Evolutionary conservation across 345 rosid genomes (phyloP).

Genomic region (Garcia nutans): DNA sequence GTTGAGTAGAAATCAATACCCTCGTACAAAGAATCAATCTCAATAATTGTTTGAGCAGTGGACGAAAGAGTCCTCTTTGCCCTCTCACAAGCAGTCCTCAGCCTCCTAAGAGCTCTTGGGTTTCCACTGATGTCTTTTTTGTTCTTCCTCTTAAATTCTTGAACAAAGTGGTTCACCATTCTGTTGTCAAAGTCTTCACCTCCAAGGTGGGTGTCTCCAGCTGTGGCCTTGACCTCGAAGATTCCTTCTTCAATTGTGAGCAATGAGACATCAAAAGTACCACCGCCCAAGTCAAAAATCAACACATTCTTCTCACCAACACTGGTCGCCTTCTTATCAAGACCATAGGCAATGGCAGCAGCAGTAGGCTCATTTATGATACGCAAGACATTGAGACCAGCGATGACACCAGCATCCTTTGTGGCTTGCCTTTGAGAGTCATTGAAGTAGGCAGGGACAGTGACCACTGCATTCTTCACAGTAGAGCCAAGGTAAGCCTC

Average conservation of each 20-base stretch:
- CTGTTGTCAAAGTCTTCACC: constrained; percentile 23
- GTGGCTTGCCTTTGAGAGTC: constrained; percentile 37
- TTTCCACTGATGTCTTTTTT: constrained; percentile 18
- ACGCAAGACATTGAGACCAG: constrained; percentile 33
- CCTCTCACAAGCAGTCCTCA: constrained; percentile 30
- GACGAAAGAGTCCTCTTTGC: constrained; percentile 30
- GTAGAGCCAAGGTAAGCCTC: constrained; percentile 31
- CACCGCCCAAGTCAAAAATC: constrained; percentile 28
- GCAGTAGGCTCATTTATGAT: constrained; percentile 35
- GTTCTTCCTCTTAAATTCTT: constrained; percentile 19
- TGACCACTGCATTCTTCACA: constrained; percentile 29
- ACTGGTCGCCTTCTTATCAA: constrained; percentile 35
- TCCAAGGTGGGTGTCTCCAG: constrained; percentile 17
- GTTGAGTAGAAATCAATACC: constrained; percentile 25
- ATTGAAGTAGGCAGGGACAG: constrained; percentile 36
- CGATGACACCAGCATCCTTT: constrained; percentile 32
- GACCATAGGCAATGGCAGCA: constrained; percentile 36
- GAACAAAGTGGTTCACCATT: constrained; percentile 26
- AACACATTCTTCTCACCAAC: constrained; percentile 37
- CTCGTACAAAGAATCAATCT: constrained; percentile 16
- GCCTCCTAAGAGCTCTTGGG: constrained; percentile 25
- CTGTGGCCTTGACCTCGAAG: constrained; percentile 19
- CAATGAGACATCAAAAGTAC: constrained; percentile 14
- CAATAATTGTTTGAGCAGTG: constrained; percentile 19
- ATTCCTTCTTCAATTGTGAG: constrained; percentile 13